A percentile compares a stretch with the other conserved stretches of the same genome.
Conservation (phyloP, 345 rosid genomes). For the Eucalyptus sp. region DNA sequence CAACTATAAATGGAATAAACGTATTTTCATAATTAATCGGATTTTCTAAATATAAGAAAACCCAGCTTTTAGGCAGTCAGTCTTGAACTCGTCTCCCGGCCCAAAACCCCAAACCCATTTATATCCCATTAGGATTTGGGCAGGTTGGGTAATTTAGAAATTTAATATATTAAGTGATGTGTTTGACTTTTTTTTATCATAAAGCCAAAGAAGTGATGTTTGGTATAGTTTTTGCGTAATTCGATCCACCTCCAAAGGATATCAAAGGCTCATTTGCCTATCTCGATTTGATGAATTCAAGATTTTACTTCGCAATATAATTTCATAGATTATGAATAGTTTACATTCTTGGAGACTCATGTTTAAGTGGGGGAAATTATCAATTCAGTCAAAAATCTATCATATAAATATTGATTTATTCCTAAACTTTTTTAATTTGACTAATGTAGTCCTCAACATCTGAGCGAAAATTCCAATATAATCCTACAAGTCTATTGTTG, state of each 20-base stretch:
- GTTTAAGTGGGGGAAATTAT: not conserved
- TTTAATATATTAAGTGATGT: not conserved
- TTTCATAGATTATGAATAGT: not conserved
- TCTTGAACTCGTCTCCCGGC: not conserved
- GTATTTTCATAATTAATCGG: not conserved
- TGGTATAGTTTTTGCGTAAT: not conserved
- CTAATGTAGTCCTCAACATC: not conserved
- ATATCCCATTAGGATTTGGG: not conserved
- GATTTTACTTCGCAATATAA: not conserved
- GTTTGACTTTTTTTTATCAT: not conserved
- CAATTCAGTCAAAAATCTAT: not conserved
- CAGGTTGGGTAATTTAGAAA: not conserved
- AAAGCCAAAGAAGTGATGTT: not conserved
- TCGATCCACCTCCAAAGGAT: not conserved
- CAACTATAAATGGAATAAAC: not conserved
- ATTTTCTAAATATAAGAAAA: not conserved
- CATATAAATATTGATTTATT: not conserved
- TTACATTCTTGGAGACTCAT: not conserved
- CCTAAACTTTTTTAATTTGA: not conserved
- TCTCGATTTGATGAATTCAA: fast-evolving
- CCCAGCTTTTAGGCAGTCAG: not conserved
- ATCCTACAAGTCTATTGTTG: fast-evolving
- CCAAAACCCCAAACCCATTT: not conserved
- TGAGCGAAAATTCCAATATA: not conserved
- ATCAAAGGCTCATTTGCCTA: not conserved